These are phyloP conservation scores for Tothia fuscella DNA, from an alignment of 2,329 filamentous ascomycete genomes.

Conservation along the genomic window DNA sequence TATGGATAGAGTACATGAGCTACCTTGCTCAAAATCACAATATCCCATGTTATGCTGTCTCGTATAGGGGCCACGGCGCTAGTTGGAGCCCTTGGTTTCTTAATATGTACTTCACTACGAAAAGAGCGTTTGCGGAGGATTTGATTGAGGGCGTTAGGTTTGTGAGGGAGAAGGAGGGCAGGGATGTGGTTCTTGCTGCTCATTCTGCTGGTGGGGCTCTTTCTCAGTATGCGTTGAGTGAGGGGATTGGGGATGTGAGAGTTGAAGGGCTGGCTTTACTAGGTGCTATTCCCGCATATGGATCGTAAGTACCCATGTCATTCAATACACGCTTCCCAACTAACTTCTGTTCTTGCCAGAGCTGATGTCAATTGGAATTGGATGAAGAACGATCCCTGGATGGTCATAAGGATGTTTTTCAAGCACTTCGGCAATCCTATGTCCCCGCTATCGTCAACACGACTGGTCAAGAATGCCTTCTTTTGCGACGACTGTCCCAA, in stretches of 20 bases:
- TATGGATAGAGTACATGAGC: constrained; percentile 42
- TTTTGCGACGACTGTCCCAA: constrained; percentile 35
- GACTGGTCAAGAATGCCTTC: constrained; percentile 38
- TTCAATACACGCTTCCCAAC: background rate
- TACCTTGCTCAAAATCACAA: constrained; percentile 32
- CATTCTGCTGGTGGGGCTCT: constrained; percentile 43
- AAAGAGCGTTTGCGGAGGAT: constrained; percentile 33
- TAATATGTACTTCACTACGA: constrained; percentile 36
- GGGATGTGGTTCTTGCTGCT: constrained; percentile 33
- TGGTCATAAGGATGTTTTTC: constrained; percentile 33
- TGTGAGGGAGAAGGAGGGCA: constrained; percentile 12
- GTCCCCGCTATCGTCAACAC: constrained; percentile 40
- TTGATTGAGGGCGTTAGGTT: constrained; percentile 33
- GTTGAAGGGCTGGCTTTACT: constrained; percentile 36
- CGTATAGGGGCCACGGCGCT: constrained; percentile 32
- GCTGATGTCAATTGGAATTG: constrained; percentile 35
- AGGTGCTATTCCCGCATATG: constrained; percentile 37
- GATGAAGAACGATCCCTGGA: constrained; percentile 37
- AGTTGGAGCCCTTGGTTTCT: constrained; percentile 39
- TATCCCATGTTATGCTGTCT: constrained; percentile 41
- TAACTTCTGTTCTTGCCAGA: background rate
- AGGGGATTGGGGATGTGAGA: constrained; percentile 21
- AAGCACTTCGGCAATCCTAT: constrained; percentile 36
- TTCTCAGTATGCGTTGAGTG: constrained; percentile 36
- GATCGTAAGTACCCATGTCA: constrained; percentile 27